Conservation (phyloP, 1,284 basidiomycete species). For the Pseudozyma sp. region DNA sequence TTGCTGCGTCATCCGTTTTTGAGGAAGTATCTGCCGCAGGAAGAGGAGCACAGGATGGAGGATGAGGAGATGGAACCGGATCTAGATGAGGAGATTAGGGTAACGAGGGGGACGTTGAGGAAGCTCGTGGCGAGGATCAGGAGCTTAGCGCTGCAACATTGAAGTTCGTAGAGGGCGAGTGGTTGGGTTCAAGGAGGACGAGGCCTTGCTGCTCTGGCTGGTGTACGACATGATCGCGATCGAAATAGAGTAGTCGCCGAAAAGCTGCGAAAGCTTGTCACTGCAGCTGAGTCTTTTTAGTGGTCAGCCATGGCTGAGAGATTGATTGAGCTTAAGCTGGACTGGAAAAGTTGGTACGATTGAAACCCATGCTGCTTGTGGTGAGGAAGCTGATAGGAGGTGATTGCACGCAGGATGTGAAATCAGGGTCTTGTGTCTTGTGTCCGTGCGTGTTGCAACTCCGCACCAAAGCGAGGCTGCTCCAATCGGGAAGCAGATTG, state of each 20-base stretch:
- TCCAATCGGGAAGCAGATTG: not conserved
- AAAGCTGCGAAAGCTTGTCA: not conserved
- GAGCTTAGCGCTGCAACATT: constrained; percentile 46
- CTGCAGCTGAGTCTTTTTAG: not conserved
- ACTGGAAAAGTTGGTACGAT: too few relatives aligned
- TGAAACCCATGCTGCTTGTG: too few relatives aligned
- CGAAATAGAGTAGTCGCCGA: not conserved
- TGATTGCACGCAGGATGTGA: not conserved
- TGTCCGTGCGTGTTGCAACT: constrained; percentile 19
- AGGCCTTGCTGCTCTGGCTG: constrained; percentile 19
- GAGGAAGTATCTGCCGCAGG: constrained; percentile 23
- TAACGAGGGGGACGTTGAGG: constrained; percentile 50
- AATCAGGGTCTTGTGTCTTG: not conserved
- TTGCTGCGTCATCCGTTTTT: constrained; percentile 71
- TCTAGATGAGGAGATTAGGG: constrained; percentile 45
- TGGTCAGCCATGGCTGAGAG: not conserved
- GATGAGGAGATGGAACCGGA: constrained; percentile 11
- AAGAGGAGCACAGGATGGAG: constrained; percentile 18
- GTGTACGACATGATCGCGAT: constrained; percentile 29
- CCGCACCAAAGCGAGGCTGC: not conserved
- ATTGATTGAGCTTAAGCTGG: not conserved
- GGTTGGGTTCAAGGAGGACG: constrained; percentile 12
- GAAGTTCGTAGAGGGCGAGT: constrained; percentile 7
- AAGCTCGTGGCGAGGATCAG: constrained; percentile 56
- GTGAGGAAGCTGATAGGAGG: too few relatives aligned